A percentile compares a stretch with the other conserved stretches of the same genome.
Evolutionary conservation across 257 asterid species (phyloP).

Genomic region (Nicotiana sylvestris): DNA sequence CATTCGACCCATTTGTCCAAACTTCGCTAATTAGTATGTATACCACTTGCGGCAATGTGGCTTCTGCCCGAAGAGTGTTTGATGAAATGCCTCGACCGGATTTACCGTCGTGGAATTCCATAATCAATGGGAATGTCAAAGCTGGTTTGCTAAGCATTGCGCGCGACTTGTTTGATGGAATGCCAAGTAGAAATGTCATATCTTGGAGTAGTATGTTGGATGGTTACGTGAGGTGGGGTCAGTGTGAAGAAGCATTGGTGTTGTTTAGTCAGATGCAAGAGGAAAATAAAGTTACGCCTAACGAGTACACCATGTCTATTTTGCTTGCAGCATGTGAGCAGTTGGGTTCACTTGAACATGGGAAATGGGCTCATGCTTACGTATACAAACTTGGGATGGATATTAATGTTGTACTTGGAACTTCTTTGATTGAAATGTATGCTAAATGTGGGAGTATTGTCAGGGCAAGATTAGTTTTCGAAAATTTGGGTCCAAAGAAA

Average conservation of each 20-base stretch:
- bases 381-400: slow-evolving; percentile 12
- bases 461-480: slow-evolving; percentile 17
- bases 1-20: slow-evolving; percentile 10
- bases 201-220: slow-evolving; percentile 27
- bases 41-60: slow-evolving; percentile 2
- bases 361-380: slow-evolving; percentile 20
- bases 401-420: slow-evolving; percentile 13
- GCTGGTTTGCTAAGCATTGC: slow-evolving; percentile 13
- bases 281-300: slow-evolving; percentile 10
- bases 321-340: slow-evolving; percentile 23
- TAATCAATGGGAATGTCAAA: slow-evolving; percentile 16
- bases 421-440: slow-evolving; percentile 25
- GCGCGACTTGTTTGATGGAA: slow-evolving; percentile 10
- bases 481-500: slow-evolving; percentile 11
- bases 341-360: slow-evolving; percentile 20
- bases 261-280: slow-evolving; percentile 12
- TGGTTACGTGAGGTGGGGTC: slow-evolving; percentile 21
- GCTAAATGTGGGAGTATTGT: slow-evolving; percentile 25
- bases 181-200: slow-evolving; percentile 12
- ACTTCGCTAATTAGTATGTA: slow-evolving; percentile 20
- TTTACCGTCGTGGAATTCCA: slow-evolving; percentile 22
- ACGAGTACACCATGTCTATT: slow-evolving; percentile 20
- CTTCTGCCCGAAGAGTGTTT: slow-evolving; percentile 6
- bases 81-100: slow-evolving; percentile 18
- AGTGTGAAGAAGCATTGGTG: slow-evolving; percentile 12